These are phyloP conservation scores for Solanum aculeatissimum DNA, from an alignment of 305 asterid species.

Conservation along the genomic window DNA sequence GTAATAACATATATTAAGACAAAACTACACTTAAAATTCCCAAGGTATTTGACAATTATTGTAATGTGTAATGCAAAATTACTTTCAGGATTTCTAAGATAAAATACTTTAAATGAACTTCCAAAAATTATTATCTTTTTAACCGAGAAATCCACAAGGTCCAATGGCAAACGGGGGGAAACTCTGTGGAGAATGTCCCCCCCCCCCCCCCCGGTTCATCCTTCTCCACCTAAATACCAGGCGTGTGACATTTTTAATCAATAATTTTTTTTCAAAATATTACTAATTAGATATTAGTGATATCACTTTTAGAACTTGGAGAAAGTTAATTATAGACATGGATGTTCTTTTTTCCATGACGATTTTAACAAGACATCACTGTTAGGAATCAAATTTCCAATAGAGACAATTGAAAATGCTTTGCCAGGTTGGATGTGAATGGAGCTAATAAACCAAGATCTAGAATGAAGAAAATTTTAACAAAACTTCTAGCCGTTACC, in stretches of 20 bases:
- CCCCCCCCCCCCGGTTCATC: background rate
- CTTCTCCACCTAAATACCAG: background rate
- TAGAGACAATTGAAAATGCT: background rate
- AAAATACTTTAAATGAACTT: background rate
- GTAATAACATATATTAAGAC: background rate
- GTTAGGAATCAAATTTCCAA: background rate
- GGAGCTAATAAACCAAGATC: background rate
- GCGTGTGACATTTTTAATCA: background rate
- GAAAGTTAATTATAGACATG: background rate
- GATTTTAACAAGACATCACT: background rate
- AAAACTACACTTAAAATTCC: background rate
- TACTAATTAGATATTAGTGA: background rate
- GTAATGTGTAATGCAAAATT: background rate
- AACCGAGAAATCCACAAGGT: background rate
- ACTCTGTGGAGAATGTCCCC: background rate
- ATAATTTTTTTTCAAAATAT: background rate
- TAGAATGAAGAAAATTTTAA: background rate
- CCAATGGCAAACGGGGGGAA: background rate
- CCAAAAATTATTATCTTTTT: background rate
- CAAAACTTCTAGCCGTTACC: slow-evolving; percentile 22
- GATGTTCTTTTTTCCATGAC: background rate
- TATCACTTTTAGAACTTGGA: background rate
- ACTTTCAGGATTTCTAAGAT: background rate
- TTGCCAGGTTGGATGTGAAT: background rate
- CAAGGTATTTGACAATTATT: background rate